Evolutionary conservation across 306 rosid species (phyloP).

Genomic region (Citrullus mucosospermus): DNA sequence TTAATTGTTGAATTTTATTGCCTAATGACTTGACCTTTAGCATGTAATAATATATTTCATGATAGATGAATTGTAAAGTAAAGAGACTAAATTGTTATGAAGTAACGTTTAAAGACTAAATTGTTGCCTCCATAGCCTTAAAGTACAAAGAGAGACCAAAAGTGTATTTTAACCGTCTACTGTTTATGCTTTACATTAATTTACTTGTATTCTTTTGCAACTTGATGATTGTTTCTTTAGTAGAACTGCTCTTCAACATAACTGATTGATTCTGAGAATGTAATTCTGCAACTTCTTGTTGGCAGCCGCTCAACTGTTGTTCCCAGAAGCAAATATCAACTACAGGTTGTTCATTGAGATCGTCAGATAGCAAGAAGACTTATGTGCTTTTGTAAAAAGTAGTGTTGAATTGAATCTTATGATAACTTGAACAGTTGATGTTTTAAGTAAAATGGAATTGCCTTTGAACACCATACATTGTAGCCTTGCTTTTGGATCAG

Average conservation of each 20-base stretch:
- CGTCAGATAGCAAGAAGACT: not conserved
- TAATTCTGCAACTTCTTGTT: not conserved
- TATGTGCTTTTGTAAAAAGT: constrained; percentile 2
- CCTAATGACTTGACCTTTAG: no score
- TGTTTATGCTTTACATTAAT: not conserved
- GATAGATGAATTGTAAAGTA: no score
- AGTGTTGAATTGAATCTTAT: not conserved
- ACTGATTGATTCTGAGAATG: not conserved
- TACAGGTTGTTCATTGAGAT: not conserved
- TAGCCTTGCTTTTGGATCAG: not conserved
- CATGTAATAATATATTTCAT: no score
- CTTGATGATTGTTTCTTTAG: not conserved
- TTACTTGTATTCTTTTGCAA: not conserved
- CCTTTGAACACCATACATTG: not conserved
- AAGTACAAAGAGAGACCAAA: no score
- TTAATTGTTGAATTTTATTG: no score
- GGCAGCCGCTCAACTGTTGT: not conserved
- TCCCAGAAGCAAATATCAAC: not conserved
- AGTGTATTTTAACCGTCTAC: no score
- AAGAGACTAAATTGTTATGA: no score
- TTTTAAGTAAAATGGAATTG: not conserved
- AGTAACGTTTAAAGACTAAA: no score
- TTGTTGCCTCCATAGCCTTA: no score
- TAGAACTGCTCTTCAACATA: not conserved
- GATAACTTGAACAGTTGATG: not conserved